phyloP scores from a whole-genome alignment of 1,139 yeast species.

The Pichia sp. region DNA sequence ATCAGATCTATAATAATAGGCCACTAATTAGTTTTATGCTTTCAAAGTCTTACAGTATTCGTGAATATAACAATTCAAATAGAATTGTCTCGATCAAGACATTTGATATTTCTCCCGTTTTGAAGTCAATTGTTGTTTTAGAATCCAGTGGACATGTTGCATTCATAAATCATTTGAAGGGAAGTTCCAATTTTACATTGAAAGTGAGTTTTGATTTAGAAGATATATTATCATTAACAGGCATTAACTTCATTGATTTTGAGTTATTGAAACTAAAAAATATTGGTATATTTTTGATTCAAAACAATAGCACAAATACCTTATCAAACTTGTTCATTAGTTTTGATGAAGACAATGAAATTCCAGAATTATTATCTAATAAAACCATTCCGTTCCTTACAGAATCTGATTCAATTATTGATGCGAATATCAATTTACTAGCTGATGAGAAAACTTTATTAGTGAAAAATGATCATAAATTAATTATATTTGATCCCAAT shows the following conservation, averaged over 20 bases:
- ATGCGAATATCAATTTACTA: constrained; percentile 1
- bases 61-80: constrained; percentile 24
- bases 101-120: constrained; percentile 13
- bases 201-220: constrained; percentile 4
- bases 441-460: background rate
- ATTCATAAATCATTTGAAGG: constrained; percentile 25
- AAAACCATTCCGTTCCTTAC: background rate
- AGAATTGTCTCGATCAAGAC: constrained; percentile 54
- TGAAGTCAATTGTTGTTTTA: constrained; percentile 36
- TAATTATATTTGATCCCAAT: constrained; percentile 3
- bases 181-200: constrained; percentile 11
- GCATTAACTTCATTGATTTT: constrained; percentile 4
- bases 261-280: background rate
- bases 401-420: background rate
- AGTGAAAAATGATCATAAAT: constrained; percentile 4
- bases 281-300: constrained; percentile 1
- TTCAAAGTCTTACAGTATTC: constrained; percentile 18
- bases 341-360: background rate
- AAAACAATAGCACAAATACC: background rate
- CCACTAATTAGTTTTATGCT: constrained; percentile 29
- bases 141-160: constrained; percentile 41
- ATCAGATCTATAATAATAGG: constrained; percentile 32
- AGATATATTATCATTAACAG: background rate
- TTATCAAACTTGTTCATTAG: background rate
- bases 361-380: background rate